These are phyloP conservation scores for Amorphotheca resinae DNA, from an alignment of 495 filamentous ascomycete genomes.

Conservation along the genomic window DNA sequence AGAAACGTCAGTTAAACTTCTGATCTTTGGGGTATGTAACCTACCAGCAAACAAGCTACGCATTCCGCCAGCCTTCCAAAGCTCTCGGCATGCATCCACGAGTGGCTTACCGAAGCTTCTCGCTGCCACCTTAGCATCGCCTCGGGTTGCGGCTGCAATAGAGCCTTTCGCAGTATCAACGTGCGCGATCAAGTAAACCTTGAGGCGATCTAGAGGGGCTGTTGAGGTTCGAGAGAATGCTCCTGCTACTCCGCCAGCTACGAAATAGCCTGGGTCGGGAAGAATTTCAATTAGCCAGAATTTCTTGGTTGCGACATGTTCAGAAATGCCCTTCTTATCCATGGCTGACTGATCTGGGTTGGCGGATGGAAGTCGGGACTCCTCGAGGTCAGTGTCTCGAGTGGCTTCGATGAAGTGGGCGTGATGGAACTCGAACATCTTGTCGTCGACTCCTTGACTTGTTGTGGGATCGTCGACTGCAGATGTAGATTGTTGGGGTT, in stretches of 20 bases:
- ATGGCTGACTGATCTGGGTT: not conserved
- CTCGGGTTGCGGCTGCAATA: conserved; percentile 43
- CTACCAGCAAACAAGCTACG: conserved; percentile 89
- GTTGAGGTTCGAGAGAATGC: conserved; percentile 87
- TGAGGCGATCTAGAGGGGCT: conserved; percentile 89
- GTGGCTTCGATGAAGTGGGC: conserved; percentile 4
- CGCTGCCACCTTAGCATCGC: conserved; percentile 51
- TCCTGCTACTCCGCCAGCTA: conserved; percentile 87
- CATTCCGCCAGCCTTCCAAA: conserved; percentile 83
- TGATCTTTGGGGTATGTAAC: conserved; percentile 11
- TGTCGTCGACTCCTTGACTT: not conserved
- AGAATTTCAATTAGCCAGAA: conserved; percentile 36
- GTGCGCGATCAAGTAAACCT: conserved; percentile 94
- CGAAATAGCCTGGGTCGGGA: conserved; percentile 63
- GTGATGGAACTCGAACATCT: conserved; percentile 7
- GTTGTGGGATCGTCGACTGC: not conserved
- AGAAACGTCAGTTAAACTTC: not conserved
- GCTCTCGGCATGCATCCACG: conserved; percentile 51
- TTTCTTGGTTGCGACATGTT: conserved; percentile 5
- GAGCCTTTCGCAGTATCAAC: conserved; percentile 39
- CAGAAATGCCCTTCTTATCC: not conserved
- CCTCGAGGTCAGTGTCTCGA: not conserved
- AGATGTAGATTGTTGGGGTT: not conserved
- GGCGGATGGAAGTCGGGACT: not conserved
- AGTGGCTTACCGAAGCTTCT: conserved; percentile 57